phyloP scores from a whole-genome alignment of 306 rosid species.

The Geum urbanum region DNA sequence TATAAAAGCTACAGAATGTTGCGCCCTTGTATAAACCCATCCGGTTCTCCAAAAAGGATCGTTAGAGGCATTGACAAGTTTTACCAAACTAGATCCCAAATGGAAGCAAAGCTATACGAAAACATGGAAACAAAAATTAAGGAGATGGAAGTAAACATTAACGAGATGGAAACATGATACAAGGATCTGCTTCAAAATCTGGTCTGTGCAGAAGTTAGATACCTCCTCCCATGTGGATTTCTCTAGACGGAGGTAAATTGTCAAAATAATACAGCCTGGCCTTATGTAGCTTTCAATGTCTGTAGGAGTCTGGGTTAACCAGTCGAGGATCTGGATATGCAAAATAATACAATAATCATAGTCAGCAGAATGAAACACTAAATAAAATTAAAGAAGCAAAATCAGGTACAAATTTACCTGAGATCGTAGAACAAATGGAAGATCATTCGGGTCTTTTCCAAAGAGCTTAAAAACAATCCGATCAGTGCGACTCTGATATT shows the following conservation, averaged over 20 bases:
- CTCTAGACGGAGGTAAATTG: slow-evolving; percentile 60
- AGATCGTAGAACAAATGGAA: slow-evolving; percentile 62
- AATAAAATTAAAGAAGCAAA: slow-evolving; percentile 16
- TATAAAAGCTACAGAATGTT: slow-evolving; percentile 61
- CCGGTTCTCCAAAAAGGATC: slow-evolving; percentile 89
- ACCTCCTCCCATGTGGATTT: slow-evolving; percentile 79
- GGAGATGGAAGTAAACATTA: neutral
- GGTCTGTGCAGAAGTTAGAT: slow-evolving; percentile 17
- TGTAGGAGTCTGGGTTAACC: slow-evolving; percentile 80
- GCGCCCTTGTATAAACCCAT: slow-evolving; percentile 76
- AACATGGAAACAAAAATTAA: slow-evolving; percentile 7
- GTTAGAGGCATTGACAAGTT: slow-evolving; percentile 49
- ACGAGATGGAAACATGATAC: neutral
- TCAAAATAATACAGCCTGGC: slow-evolving; percentile 83
- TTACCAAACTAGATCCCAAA: slow-evolving; percentile 62
- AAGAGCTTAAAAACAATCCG: slow-evolving; percentile 89
- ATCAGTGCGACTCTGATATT: slow-evolving; percentile 75
- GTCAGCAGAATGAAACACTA: slow-evolving; percentile 15
- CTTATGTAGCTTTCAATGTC: slow-evolving; percentile 86
- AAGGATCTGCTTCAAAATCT: neutral
- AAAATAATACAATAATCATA: slow-evolving; percentile 16
- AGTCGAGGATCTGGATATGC: slow-evolving; percentile 52
- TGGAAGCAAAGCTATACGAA: slow-evolving; percentile 57
- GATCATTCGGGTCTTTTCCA: slow-evolving; percentile 82
- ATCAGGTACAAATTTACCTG: slow-evolving; percentile 49